Evolutionary conservation across 306 rosid species (phyloP), one percentile per base, ranked within the genome.

Genomic region (Sicyos baderoa): DNA sequence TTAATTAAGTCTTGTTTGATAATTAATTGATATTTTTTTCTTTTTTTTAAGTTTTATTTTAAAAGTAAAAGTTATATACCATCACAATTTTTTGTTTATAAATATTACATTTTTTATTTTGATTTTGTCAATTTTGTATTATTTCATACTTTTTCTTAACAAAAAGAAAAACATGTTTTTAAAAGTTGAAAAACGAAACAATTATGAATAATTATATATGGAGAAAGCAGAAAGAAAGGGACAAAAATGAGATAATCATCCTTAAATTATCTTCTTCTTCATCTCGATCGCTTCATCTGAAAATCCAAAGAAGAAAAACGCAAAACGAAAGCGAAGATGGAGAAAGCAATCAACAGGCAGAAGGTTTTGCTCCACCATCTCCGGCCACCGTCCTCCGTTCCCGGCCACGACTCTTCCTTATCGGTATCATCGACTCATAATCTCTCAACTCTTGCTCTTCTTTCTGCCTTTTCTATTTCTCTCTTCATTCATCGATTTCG

Each of bases 361-460:
- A 72, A 60, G 63, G 69, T 72, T 49, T 72, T 72, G 68, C 76
- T 72, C 7, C 68, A 72, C 7, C 76, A 72, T 59, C 76, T 72
- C 32, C 76, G 59, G 4, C 76, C 74, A 25, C 54, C 76, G 17
- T 57, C 76, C 11, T 42, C 76, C 16, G 32, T 62, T 72, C 53
- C 52, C 18, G n/a, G 4, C 35, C 58, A 58, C 17, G 64, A 72
- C 5, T 72, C 76, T 27, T 49, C 69, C 2, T 64, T 72, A 1
- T 72, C 76, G 64, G 76, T 72, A 72, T 13, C 50, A 72, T 72
- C 19, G 23, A 48, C 44, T 72, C 0, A 27, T 44, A 7, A 22
- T 27, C 44, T 72, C 22, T 72, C 47, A 10, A 1, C 27, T 37
- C 18, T n/a, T 71, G 22, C 3, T 54, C 35, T 18, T 37, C 19